phyloP scores from a whole-genome alignment of 2,329 filamentous ascomycete genomes.

The Diaporthe aspalathi region DNA sequence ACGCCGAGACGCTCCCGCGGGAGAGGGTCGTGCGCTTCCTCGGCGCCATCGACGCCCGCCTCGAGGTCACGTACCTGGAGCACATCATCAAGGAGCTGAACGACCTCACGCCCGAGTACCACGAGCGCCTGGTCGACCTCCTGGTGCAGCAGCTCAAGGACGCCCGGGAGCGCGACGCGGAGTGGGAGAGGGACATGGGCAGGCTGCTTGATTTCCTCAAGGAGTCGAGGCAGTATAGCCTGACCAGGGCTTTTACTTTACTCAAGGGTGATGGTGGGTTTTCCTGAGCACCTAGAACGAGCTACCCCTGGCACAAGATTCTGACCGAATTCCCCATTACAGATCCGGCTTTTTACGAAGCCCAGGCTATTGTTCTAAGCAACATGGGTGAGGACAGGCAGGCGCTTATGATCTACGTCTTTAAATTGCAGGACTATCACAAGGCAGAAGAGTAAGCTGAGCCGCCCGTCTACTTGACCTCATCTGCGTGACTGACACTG shows the following conservation, averaged over 20 bases:
- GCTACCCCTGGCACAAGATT: not conserved
- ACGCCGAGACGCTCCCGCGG: conserved; percentile 88
- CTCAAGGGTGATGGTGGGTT: conserved; percentile 81
- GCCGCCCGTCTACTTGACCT: not conserved
- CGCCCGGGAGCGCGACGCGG: conserved; percentile 53
- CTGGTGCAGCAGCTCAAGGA: conserved; percentile 68
- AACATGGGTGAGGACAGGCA: conserved; percentile 97
- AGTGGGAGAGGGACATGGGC: conserved; percentile 69
- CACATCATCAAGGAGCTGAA: conserved; percentile 90
- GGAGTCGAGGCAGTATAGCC: conserved; percentile 83
- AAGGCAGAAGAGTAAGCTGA: conserved; percentile 90
- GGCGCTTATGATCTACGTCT: conserved; percentile 97
- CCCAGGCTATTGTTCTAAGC: conserved; percentile 88
- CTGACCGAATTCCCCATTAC: conserved; percentile 34
- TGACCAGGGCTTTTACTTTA: conserved; percentile 79
- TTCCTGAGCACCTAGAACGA: not conserved
- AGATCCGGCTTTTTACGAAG: conserved; percentile 90
- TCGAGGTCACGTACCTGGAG: conserved; percentile 87
- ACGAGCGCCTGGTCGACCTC: conserved; percentile 83
- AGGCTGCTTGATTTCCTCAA: conserved; percentile 81
- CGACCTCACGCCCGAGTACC: conserved; percentile 86
- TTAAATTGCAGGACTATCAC: conserved; percentile 85
- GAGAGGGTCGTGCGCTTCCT: conserved; percentile 81
- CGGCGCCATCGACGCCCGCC: conserved; percentile 71
- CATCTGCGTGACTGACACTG: conserved; percentile 30